Conservation (phyloP, 495 filamentous ascomycete genomes). For the Xylaria cubensis region DNA sequence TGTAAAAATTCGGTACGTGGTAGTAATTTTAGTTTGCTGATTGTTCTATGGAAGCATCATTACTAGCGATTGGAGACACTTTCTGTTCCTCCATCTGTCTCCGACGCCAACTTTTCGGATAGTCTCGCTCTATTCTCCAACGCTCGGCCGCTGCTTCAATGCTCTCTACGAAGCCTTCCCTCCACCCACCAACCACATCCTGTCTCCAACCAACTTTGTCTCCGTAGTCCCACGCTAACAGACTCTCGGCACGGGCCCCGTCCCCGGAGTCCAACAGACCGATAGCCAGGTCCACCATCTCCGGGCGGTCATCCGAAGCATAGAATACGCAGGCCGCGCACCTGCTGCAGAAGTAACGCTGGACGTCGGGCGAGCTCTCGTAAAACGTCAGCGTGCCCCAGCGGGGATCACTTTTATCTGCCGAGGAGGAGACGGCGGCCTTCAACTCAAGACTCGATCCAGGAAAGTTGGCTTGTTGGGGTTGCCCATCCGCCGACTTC, state of each 20-base stretch:
- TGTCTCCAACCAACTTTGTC: constrained; percentile 24
- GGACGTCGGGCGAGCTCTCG: constrained; percentile 50
- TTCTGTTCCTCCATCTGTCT: constrained; percentile 24
- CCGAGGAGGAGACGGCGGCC: constrained; percentile 26
- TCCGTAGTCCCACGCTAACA: constrained; percentile 37
- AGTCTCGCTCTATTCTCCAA: constrained; percentile 35
- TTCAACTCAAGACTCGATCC: constrained; percentile 33
- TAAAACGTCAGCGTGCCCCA: constrained; percentile 57
- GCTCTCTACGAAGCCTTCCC: constrained; percentile 30
- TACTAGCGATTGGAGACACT: not conserved
- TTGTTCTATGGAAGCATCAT: not conserved
- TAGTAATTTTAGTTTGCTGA: not conserved
- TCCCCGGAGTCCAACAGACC: constrained; percentile 56
- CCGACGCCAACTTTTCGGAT: constrained; percentile 36
- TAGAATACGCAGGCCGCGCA: constrained; percentile 63
- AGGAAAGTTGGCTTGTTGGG: constrained; percentile 21
- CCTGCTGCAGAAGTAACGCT: constrained; percentile 58
- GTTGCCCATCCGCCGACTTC: not conserved
- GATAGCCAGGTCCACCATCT: constrained; percentile 57
- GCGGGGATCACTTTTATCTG: constrained; percentile 38
- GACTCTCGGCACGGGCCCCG: constrained; percentile 56
- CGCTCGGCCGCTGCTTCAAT: constrained; percentile 31
- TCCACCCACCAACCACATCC: constrained; percentile 39
- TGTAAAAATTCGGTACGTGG: not conserved
- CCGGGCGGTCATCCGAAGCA: constrained; percentile 46